These are phyloP conservation scores for Bipolaris sorokiniana DNA, from an alignment of 2,329 filamentous ascomycete genomes.

Conservation along the genomic window DNA sequence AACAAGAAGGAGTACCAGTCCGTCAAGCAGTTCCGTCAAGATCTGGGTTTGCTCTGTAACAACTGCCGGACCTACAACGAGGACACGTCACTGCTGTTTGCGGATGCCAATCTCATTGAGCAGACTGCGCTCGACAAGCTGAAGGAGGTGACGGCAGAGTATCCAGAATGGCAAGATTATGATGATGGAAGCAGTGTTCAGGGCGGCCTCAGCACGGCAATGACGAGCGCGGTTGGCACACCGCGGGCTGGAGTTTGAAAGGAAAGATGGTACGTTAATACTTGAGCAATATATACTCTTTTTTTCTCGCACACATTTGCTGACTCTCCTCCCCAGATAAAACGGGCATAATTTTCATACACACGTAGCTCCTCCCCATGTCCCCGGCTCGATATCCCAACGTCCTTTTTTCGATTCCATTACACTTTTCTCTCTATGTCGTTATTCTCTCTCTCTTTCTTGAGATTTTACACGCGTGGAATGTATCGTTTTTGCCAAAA, in stretches of 20 bases:
- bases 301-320: neutral
- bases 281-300: neutral
- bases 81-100: slow-evolving; percentile 87
- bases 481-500: too few relatives aligned
- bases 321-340: neutral
- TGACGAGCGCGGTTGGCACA: slow-evolving; percentile 43
- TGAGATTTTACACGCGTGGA: neutral
- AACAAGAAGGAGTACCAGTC: slow-evolving; percentile 92
- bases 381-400: neutral
- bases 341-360: neutral
- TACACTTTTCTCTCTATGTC: slow-evolving; percentile 22
- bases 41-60: slow-evolving; percentile 82
- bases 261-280: slow-evolving; percentile 11
- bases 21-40: slow-evolving; percentile 78
- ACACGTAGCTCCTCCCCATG: too few relatives aligned
- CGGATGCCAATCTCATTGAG: slow-evolving; percentile 92
- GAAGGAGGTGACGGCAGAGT: slow-evolving; percentile 59
- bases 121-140: slow-evolving; percentile 60
- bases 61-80: slow-evolving; percentile 98
- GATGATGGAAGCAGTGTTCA: slow-evolving; percentile 58
- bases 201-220: slow-evolving; percentile 52
- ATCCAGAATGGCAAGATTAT: slow-evolving; percentile 64
- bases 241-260: slow-evolving; percentile 30
- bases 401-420: neutral
- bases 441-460: neutral